phyloP scores from a whole-genome alignment of 2,329 filamentous ascomycete genomes.

The Trichoderma endophyticum region DNA sequence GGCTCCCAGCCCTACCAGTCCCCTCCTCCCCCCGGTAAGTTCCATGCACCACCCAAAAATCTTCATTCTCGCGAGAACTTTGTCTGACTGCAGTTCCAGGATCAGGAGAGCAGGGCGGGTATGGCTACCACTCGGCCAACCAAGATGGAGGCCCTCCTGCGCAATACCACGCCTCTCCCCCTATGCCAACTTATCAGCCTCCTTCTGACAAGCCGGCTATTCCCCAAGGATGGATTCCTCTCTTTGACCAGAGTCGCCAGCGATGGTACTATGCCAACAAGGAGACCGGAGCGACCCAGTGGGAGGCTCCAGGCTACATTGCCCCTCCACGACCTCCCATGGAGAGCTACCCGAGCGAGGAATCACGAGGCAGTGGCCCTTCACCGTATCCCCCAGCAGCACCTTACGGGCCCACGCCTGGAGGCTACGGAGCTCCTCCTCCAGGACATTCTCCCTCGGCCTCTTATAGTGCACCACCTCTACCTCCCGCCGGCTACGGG shows the following conservation, averaged over 20 bases:
- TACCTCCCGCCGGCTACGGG: slow-evolving; percentile 21
- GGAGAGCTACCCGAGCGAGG: slow-evolving; percentile 25
- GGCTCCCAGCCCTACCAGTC: slow-evolving; percentile 14
- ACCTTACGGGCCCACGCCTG: not conserved
- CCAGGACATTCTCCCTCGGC: not conserved
- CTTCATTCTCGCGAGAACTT: too few species aligned
- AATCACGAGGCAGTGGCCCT: slow-evolving; percentile 23
- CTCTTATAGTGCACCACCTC: slow-evolving; percentile 20
- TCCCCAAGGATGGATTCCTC: slow-evolving; percentile 58
- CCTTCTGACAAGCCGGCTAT: slow-evolving; percentile 47
- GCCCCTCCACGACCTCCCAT: slow-evolving; percentile 25
- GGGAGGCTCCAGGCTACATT: slow-evolving; percentile 53
- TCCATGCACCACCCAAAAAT: not conserved
- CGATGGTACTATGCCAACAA: slow-evolving; percentile 65
- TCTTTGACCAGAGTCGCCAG: slow-evolving; percentile 60
- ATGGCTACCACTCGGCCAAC: slow-evolving; percentile 25
- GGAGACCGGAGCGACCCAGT: slow-evolving; percentile 59
- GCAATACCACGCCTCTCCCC: slow-evolving; percentile 24
- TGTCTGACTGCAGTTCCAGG: not conserved
- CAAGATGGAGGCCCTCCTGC: slow-evolving; percentile 22
- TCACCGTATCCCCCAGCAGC: slow-evolving; percentile 7
- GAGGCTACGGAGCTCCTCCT: slow-evolving; percentile 8
- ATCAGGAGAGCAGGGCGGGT: not conserved
- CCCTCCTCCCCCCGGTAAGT: slow-evolving; percentile 5
- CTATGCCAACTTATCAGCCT: slow-evolving; percentile 32